phyloP scores from a whole-genome alignment of 1,284 basidiomycete species.

The Ceratobasidium sp. region DNA sequence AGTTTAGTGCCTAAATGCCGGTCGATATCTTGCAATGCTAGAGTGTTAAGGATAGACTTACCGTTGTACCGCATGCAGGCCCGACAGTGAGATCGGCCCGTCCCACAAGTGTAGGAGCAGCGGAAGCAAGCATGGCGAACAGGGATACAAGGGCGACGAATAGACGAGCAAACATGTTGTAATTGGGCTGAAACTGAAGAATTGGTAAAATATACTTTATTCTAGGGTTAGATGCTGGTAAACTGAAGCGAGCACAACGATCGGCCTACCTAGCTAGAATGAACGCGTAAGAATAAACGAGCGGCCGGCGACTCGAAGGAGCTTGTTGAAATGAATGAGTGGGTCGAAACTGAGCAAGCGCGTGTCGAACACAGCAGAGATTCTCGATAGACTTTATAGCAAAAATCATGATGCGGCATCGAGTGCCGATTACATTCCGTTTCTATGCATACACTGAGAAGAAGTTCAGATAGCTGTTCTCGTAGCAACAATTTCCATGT shows the following conservation, averaged over 20 bases:
- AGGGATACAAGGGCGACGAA: neutral
- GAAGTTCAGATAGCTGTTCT: neutral
- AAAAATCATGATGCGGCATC: neutral
- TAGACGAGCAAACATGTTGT: neutral
- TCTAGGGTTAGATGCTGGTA: neutral
- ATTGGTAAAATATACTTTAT: neutral
- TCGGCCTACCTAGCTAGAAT: neutral
- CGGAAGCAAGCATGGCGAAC: neutral
- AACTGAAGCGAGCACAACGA: too few species aligned
- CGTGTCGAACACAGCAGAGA: neutral
- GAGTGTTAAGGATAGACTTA: neutral
- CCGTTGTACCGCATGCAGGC: neutral
- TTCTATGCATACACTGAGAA: neutral
- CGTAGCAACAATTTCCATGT: slow-evolving; percentile 6
- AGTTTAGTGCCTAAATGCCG: neutral
- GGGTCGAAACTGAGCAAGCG: neutral
- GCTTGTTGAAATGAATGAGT: neutral
- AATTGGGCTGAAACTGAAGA: slow-evolving; percentile 4
- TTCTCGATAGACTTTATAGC: neutral
- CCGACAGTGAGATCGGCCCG: neutral
- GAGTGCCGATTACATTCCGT: neutral
- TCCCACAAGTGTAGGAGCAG: neutral
- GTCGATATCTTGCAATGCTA: neutral
- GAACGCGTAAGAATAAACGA: neutral
- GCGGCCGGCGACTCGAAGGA: slow-evolving; percentile 9